phyloP scores from a whole-genome alignment of 768 basidiomycete species.

The Amanita inopinata region DNA sequence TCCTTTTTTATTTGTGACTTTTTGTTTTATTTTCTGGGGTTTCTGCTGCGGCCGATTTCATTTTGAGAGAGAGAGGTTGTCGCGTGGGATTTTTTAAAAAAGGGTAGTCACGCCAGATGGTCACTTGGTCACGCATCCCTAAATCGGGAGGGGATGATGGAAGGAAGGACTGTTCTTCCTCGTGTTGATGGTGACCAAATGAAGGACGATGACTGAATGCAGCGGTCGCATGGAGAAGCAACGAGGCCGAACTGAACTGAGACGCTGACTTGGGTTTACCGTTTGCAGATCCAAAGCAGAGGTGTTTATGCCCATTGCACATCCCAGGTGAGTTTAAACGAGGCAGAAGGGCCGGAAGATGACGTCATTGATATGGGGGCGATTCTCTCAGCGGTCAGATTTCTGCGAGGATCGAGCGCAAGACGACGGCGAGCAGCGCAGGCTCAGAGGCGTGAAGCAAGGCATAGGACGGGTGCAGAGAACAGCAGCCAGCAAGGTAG shows the following conservation, averaged over 20 bases:
- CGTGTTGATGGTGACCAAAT: slow-evolving; percentile 2
- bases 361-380: slow-evolving; percentile 14
- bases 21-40: slow-evolving; percentile 4
- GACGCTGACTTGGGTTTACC: neutral
- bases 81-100: slow-evolving; percentile 7
- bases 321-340: slow-evolving; percentile 58
- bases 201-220: neutral
- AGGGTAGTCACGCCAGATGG: neutral
- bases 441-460: neutral
- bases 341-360: neutral
- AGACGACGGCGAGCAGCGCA: slow-evolving; percentile 9
- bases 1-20: slow-evolving; percentile 10
- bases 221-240: neutral
- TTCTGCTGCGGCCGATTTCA: slow-evolving; percentile 1
- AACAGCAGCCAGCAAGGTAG: neutral
- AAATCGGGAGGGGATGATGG: neutral
- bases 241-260: neutral
- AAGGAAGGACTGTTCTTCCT: no score
- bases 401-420: slow-evolving; percentile 45
- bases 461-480: neutral
- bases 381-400: slow-evolving; percentile 54
- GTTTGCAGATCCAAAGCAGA: slow-evolving; percentile 62
- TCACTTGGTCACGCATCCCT: neutral
- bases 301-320: slow-evolving; percentile 78
- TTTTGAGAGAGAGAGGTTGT: neutral